Evolutionary conservation across 169 alveolate species (phyloP).

Genomic region (Plasmodium ovale): DNA sequence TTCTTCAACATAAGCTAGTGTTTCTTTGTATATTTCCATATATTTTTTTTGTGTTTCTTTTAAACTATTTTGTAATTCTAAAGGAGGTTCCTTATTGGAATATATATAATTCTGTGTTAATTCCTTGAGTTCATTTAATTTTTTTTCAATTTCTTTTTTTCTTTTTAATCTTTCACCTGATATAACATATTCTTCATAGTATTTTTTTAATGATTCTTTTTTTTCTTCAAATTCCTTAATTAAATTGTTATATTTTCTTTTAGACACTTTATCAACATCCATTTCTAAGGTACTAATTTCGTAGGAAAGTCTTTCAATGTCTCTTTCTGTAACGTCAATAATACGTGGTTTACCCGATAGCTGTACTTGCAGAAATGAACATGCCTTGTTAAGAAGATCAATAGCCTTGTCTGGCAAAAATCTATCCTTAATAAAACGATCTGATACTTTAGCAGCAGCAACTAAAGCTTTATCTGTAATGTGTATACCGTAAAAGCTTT

Average conservation of each 20-base stretch:
- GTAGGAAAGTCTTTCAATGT: constrained; percentile 55
- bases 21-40: constrained; percentile 49
- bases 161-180: constrained; percentile 65
- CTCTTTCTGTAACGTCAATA: constrained; percentile 72
- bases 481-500: constrained; percentile 59
- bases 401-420: constrained; percentile 81
- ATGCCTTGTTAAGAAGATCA: constrained; percentile 80
- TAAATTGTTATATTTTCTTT: constrained; percentile 38
- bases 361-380: constrained; percentile 72
- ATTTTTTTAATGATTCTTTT: constrained; percentile 26
- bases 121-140: constrained; percentile 70
- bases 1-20: constrained; percentile 69
- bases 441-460: constrained; percentile 77
- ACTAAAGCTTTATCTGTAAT: constrained; percentile 78
- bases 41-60: constrained; percentile 41
- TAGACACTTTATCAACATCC: constrained; percentile 72
- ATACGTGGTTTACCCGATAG: constrained; percentile 69
- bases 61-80: constrained; percentile 41
- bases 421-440: constrained; percentile 76
- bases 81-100: constrained; percentile 60
- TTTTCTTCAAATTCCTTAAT: constrained; percentile 68
- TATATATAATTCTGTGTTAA: constrained; percentile 34
- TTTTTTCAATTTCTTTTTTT: constrained; percentile 42
- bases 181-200: constrained; percentile 65
- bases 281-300: constrained; percentile 71